Conservation (phyloP, 179 eudicot species). For the Kewa caespitosa region DNA sequence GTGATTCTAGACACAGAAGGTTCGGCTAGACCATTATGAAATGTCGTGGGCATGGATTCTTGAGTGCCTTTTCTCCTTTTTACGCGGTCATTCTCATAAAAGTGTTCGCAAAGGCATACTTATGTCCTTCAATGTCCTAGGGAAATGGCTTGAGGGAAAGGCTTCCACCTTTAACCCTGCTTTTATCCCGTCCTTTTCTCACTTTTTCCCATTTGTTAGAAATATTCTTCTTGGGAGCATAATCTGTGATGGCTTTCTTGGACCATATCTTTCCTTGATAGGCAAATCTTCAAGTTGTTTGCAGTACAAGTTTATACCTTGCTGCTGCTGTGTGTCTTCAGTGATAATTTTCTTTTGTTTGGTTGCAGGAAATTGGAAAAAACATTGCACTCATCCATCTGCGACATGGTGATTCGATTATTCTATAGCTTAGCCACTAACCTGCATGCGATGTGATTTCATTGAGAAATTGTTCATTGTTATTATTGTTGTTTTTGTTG, state of each 20-base stretch:
- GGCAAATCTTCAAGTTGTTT: neutral
- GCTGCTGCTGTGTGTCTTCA: neutral
- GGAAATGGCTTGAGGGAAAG: conserved; percentile 20
- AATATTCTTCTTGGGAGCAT: conserved; percentile 22
- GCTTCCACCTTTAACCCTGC: conserved; percentile 13
- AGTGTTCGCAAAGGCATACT: conserved; percentile 24
- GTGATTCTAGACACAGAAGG: conserved; percentile 21
- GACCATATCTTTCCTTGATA: conserved; percentile 8
- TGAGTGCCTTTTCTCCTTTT: neutral
- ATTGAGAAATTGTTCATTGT: too few species aligned
- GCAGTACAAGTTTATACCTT: neutral
- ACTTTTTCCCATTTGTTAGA: conserved; percentile 5
- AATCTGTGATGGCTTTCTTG: conserved; percentile 3
- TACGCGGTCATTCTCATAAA: conserved; percentile 34
- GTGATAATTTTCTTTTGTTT: neutral
- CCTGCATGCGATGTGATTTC: too few species aligned
- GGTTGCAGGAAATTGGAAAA: neutral
- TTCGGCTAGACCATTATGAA: conserved; percentile 20
- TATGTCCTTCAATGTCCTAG: conserved; percentile 14
- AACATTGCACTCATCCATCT: too few species aligned
- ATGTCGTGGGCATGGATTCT: conserved; percentile 28
- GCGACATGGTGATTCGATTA: too few species aligned
- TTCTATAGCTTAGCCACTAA: too few species aligned
- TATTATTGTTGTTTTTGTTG: too few species aligned
- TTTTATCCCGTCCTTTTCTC: neutral